Conservation (phyloP, 116 monocot species). For the Papilionanthe hybrid region DNA sequence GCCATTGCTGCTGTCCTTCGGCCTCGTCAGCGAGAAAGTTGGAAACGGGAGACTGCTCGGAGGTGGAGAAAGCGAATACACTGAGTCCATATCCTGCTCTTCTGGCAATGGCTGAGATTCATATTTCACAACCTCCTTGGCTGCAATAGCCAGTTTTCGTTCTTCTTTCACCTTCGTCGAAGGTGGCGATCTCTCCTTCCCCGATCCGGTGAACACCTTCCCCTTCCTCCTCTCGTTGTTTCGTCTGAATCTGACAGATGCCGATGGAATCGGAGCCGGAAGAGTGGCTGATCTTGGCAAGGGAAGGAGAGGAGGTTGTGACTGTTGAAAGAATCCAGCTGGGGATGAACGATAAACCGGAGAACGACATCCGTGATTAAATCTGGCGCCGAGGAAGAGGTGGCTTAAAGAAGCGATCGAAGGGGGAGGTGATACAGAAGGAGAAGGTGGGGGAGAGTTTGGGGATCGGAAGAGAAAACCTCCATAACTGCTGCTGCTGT, state of each 20-base stretch:
- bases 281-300: conserved; percentile 6
- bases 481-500: conserved; percentile 4
- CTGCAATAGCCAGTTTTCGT: not conserved
- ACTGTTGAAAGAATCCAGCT: not conserved
- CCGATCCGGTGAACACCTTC: not conserved
- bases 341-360: not conserved
- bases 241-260: not conserved
- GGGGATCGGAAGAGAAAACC: conserved; percentile 9
- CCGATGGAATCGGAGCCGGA: not conserved
- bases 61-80: conserved; percentile 1
- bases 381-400: conserved; percentile 1
- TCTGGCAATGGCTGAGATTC: not conserved
- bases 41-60: conserved; percentile 10
- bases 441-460: conserved; percentile 7
- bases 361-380: not conserved
- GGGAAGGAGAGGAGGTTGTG: conserved; percentile 3
- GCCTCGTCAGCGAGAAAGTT: conserved; percentile 1
- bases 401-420: not conserved
- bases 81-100: not conserved
- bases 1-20: not conserved
- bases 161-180: not conserved
- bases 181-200: not conserved
- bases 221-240: not conserved
- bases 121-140: not conserved
- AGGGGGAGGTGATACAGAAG: conserved; percentile 1